phyloP scores from a whole-genome alignment of 2,329 filamentous ascomycete genomes.

The Cladorrhinum sp. region DNA sequence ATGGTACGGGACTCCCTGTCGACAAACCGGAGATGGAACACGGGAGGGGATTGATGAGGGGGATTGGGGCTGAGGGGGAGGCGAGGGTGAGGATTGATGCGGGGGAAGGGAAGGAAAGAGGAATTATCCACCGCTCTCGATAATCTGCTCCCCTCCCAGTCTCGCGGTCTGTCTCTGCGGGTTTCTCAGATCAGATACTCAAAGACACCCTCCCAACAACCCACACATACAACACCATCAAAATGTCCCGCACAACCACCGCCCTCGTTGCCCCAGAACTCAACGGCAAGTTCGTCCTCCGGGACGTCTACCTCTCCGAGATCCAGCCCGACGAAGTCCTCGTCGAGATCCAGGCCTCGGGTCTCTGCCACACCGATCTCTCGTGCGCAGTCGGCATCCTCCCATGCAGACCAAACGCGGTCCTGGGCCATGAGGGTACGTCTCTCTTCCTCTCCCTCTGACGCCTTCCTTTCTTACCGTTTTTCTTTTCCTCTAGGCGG shows the following conservation, averaged over 20 bases:
- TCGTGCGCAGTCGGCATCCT: conserved; percentile 37
- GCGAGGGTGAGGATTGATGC: conserved; percentile 1
- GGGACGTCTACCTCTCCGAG: conserved; percentile 20
- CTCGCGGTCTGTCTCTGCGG: not conserved
- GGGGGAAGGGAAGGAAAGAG: conserved; percentile 6
- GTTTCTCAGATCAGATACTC: not conserved
- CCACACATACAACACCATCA: conserved; percentile 1
- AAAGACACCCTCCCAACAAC: not conserved
- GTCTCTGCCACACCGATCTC: conserved; percentile 36
- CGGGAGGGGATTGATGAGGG: not conserved
- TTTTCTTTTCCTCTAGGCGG: conserved; percentile 17
- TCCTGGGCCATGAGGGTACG: conserved; percentile 28
- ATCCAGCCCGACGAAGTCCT: conserved; percentile 31
- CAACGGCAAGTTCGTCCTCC: conserved; percentile 24
- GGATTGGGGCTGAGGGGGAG: too few species aligned
- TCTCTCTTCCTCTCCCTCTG: not conserved
- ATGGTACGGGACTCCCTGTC: not conserved
- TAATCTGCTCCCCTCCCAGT: not conserved
- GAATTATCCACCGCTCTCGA: conserved; percentile 3
- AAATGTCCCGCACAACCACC: conserved; percentile 24
- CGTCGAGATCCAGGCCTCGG: conserved; percentile 34
- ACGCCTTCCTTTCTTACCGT: not conserved
- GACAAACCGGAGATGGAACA: not conserved
- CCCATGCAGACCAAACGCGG: conserved; percentile 30
- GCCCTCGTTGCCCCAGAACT: conserved; percentile 26